These are phyloP conservation scores for Papiliotrema flavescens DNA, from an alignment of 1,284 basidiomycete genomes.

Conservation along the genomic window DNA sequence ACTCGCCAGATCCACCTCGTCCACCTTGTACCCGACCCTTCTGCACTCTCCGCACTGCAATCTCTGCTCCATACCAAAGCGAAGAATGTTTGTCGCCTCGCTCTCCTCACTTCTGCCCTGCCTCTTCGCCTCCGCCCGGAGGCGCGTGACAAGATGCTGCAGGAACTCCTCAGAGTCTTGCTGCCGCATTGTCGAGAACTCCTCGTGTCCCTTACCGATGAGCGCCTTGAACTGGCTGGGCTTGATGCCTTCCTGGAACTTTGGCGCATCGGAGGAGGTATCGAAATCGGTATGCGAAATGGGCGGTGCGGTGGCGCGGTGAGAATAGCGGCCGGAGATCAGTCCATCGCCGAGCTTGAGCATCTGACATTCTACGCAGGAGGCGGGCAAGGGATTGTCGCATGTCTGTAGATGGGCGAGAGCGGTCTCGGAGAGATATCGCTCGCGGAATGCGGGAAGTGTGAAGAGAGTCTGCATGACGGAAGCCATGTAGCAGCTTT, in stretches of 20 bases:
- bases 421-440: conserved; percentile 62
- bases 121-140: conserved; percentile 65
- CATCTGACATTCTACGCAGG: conserved; percentile 93
- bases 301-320: conserved; percentile 53
- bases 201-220: conserved; percentile 86
- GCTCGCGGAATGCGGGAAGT: conserved; percentile 68
- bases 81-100: conserved; percentile 72
- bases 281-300: conserved; percentile 36
- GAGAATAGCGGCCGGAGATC: conserved; percentile 84
- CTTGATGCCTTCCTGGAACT: conserved; percentile 81
- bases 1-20: conserved; percentile 72
- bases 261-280: conserved; percentile 26
- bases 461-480: conserved; percentile 85
- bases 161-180: conserved; percentile 98
- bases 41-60: conserved; percentile 77
- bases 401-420: conserved; percentile 64
- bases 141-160: conserved; percentile 67
- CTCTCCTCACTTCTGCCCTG: conserved; percentile 36
- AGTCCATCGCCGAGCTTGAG: conserved; percentile 89
- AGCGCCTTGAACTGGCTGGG: conserved; percentile 85
- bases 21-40: conserved; percentile 83
- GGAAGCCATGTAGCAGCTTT: conserved; percentile 94
- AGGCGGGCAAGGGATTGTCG: conserved; percentile 65
- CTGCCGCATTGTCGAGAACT: conserved; percentile 95
- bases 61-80: conserved; percentile 79